These are phyloP conservation scores for Xylariaceae sp. DNA, from an alignment of 2,329 filamentous ascomycete species.

Conservation along the genomic window DNA sequence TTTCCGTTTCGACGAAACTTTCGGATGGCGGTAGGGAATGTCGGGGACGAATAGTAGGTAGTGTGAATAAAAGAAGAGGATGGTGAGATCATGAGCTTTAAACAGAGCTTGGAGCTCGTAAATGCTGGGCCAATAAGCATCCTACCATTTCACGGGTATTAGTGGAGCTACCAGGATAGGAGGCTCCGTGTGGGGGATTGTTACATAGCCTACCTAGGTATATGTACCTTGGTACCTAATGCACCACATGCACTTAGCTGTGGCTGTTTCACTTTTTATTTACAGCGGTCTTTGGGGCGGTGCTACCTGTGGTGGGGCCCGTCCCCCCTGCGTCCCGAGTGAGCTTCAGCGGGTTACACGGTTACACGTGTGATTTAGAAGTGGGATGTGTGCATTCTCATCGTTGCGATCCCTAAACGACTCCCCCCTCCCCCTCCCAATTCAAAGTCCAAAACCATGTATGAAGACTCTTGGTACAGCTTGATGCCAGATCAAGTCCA, in stretches of 20 bases:
- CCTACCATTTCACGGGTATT: slow-evolving; percentile 10
- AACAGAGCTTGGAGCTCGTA: not conserved
- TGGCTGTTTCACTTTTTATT: too few relatives aligned
- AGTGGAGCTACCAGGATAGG: slow-evolving; percentile 2
- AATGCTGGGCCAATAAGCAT: slow-evolving; percentile 10
- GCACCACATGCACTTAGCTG: too few relatives aligned
- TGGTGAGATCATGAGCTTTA: slow-evolving; percentile 23
- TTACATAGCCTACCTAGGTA: not conserved
- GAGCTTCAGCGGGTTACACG: too few relatives aligned
- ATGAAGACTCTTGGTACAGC: slow-evolving; percentile 86
- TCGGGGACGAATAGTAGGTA: not conserved
- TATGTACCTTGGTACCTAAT: not conserved
- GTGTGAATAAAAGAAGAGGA: not conserved
- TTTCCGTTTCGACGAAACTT: slow-evolving; percentile 3
- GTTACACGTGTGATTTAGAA: slow-evolving; percentile 15
- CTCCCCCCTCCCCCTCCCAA: not conserved
- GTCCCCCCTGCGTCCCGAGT: too few relatives aligned
- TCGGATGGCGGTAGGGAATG: not conserved
- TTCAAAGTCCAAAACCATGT: slow-evolving; percentile 59
- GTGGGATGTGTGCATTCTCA: slow-evolving; percentile 10
- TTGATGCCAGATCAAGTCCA: slow-evolving; percentile 70
- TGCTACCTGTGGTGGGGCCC: too few relatives aligned
- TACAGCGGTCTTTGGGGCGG: too few relatives aligned
- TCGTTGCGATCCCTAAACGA: not conserved
- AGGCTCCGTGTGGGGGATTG: slow-evolving; percentile 16